Base-by-base conservation (phyloP, 164 flowering plant species). In the Aristolochia californica region DNA sequence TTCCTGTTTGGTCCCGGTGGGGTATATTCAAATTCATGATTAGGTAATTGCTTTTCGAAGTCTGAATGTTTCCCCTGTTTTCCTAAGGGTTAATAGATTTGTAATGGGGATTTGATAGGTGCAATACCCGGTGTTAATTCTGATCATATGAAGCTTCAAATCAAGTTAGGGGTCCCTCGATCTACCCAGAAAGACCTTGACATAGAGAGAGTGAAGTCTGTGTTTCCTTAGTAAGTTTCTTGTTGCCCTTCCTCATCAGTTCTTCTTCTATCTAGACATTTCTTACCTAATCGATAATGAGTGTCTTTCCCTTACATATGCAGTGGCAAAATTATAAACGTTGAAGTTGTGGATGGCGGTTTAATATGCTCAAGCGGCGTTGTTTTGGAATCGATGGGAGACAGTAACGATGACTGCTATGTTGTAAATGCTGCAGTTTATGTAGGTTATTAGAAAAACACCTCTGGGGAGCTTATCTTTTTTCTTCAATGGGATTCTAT, bases 401-500 rank as follows among this genome's bases (percentile, higher is more conserved):
- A 91, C 60, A 88, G 83, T 68, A 88, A 81, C 64, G 98, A 91
- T 51, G 90, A 88, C 43, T 91, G 98, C 66, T 91, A 88, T 74
- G 72, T 91, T 47, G 98, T 91, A 55, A 91, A 91, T 78, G 96
- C 96, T 49, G 96, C 96, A 47, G 90, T 91, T 28, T 88, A 91
- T 74, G 95, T 91, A 65, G 98, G 98, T 58, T 91, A 91, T 60
- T 88, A 74, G 76, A n/a, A n/a, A n/a, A n/a, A n/a, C n/a, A n/a
- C n/a, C n/a, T n/a, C n/a, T n/a, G n/a, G n/a, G n/a, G n/a, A n/a
- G n/a, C n/a, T n/a, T n/a, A n/a, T n/a, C n/a, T n/a, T n/a, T n/a
- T n/a, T n/a, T n/a, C n/a, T n/a, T n/a, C n/a, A n/a, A n/a, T n/a
- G n/a, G n/a, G n/a, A n/a, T n/a, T n/a, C n/a, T n/a, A n/a, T n/a